A percentile compares a stretch with the other conserved stretches of the same genome.
phyloP scores from a whole-genome alignment of 2,329 filamentous ascomycete species.

The Corinectria fuckeliana region DNA sequence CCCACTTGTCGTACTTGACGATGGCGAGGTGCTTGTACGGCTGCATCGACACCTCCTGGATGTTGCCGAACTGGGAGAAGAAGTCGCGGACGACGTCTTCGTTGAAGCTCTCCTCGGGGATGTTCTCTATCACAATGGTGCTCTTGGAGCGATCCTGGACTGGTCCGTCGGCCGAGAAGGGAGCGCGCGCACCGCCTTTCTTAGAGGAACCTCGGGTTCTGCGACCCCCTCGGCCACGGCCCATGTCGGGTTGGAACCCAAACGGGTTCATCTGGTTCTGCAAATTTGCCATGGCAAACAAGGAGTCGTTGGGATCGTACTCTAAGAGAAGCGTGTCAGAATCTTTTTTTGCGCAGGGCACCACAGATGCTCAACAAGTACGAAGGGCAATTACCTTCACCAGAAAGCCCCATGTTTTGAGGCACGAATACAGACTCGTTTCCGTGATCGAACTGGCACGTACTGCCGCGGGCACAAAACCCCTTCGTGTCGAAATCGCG shows the following conservation, averaged over 20 bases:
- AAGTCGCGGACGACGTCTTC: slow-evolving; percentile 71
- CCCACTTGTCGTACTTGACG: slow-evolving; percentile 72
- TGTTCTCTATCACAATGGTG: slow-evolving; percentile 77
- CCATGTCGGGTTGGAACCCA: slow-evolving; percentile 34
- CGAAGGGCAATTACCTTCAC: no score
- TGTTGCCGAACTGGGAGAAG: slow-evolving; percentile 74
- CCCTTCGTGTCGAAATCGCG: slow-evolving; percentile 76
- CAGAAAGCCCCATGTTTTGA: slow-evolving; percentile 15
- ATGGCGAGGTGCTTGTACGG: slow-evolving; percentile 71
- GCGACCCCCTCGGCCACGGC: slow-evolving; percentile 44
- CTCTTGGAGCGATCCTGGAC: slow-evolving; percentile 68
- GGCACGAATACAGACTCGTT: slow-evolving; percentile 54
- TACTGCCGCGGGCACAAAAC: slow-evolving; percentile 70
- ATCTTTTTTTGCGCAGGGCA: no score
- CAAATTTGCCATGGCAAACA: slow-evolving; percentile 29
- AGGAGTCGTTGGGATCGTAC: slow-evolving; percentile 44
- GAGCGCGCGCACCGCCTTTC: slow-evolving; percentile 52
- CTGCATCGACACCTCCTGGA: slow-evolving; percentile 70
- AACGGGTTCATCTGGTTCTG: slow-evolving; percentile 28
- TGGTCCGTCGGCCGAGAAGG: slow-evolving; percentile 70
- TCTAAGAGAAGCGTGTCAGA: slow-evolving; percentile 35
- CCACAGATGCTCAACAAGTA: no score
- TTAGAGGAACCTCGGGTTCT: slow-evolving; percentile 42
- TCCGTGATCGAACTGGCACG: slow-evolving; percentile 74
- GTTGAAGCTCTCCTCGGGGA: slow-evolving; percentile 72